Base-by-base conservation (phyloP, 176 grass and related monocot species). In the Phoenix dactylifera region DNA sequence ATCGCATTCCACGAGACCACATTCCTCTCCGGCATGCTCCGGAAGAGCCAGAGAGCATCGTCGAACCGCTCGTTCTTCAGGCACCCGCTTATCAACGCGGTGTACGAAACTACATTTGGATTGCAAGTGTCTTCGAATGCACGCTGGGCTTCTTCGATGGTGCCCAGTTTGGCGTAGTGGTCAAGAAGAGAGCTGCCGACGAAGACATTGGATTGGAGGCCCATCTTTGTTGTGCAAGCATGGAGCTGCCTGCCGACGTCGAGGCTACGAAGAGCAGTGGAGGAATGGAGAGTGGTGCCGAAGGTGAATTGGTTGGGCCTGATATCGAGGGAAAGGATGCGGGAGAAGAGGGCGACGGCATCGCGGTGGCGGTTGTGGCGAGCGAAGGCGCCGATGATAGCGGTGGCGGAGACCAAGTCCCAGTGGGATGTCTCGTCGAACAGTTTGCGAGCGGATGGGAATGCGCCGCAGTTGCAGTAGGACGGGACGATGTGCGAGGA, bases 241-340 rank as follows among this genome's bases (percentile, higher is more conserved):
- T 96, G 91, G 59, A 90, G 77, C 72, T 96, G 92, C 24, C 63
- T 67, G 50, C 83, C 81, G 1, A 74, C 56, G 73, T 54, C 29
- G 16, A 51, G 62, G 55, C 72, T 75, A 0, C 80, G 73, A 17
- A 85, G 26, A 20, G 78, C 72, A 18, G 77, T 79, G 51, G 77
- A 78, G 50, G 87, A 88, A 24, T 70, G 87, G 44, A 96, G 54
- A 25, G 72, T 35, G 39, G 89, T 78, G 26, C 92, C 84, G 64
- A 90, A 96, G 39, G 83, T 96, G 83, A 95, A 95, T 56, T 89
- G 70, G 44, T 95, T 90, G 22, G 91, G 91, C 49, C 22, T 49
- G 62, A 75, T 24, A 15, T 64, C 72, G 20, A 50, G 63, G 18
- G 39, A 49, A 52, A 89, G 79, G 7, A 85, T 52, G 9, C 26